These are phyloP conservation scores for Selenicereus undatus DNA, from an alignment of 148 eudicot genomes.

Conservation along the genomic window DNA sequence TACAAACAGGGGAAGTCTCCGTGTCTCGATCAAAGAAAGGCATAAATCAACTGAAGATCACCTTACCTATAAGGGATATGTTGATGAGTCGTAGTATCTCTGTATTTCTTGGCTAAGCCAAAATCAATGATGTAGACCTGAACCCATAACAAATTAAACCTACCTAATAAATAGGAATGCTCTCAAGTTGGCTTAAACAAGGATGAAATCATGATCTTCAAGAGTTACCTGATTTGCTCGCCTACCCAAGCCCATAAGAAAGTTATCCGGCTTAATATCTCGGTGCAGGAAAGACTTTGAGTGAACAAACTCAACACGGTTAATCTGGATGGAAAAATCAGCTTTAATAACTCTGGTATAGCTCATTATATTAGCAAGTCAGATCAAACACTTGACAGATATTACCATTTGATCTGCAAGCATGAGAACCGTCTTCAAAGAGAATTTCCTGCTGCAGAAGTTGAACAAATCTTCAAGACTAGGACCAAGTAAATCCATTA, in stretches of 20 bases:
- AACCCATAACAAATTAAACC: conserved; percentile 9
- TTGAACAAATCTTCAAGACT: conserved; percentile 95
- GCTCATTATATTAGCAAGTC: neutral
- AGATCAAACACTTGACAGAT: neutral
- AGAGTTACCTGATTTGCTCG: conserved; percentile 85
- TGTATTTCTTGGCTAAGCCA: conserved; percentile 92
- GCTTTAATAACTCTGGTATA: conserved; percentile 11
- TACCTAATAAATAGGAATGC: neutral
- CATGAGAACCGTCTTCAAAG: conserved; percentile 95
- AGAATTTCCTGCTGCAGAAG: conserved; percentile 90
- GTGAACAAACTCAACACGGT: conserved; percentile 86
- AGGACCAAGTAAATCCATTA: conserved; percentile 93
- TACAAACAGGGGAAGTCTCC: too few species aligned
- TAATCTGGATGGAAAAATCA: conserved; percentile 46
- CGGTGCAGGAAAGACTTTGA: conserved; percentile 86
- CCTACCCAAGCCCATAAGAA: conserved; percentile 92
- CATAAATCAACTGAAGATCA: conserved; percentile 19
- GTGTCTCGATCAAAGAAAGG: neutral
- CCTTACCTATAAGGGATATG: conserved; percentile 92
- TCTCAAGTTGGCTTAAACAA: neutral
- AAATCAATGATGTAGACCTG: conserved; percentile 90
- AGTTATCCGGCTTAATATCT: conserved; percentile 95
- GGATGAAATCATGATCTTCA: neutral
- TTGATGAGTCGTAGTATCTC: conserved; percentile 76
- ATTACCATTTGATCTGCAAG: conserved; percentile 98